These are phyloP conservation scores for Coleophoma cylindrospora DNA, from an alignment of 2,329 filamentous ascomycete species.

Conservation along the genomic window DNA sequence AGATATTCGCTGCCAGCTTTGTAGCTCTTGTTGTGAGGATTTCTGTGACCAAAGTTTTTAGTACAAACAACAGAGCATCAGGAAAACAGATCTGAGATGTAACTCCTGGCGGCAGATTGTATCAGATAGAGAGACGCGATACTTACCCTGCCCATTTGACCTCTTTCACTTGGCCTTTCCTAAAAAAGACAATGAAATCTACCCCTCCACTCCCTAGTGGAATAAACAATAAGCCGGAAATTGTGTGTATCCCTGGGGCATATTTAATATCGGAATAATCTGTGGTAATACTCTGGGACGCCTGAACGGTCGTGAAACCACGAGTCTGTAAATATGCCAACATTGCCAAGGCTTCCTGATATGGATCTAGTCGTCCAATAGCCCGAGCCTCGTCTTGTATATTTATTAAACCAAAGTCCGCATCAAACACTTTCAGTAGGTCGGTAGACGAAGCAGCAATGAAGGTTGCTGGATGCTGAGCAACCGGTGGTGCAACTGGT, in stretches of 20 bases:
- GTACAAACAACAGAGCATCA: too few relatives aligned
- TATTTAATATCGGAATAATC: conserved; percentile 14
- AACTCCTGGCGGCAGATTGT: too few relatives aligned
- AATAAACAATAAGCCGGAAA: conserved; percentile 17
- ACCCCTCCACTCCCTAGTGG: conserved; percentile 14
- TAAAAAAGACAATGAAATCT: conserved; percentile 19
- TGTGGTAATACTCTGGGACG: conserved; percentile 12
- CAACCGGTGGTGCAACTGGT: conserved; percentile 5
- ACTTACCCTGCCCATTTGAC: conserved; percentile 13
- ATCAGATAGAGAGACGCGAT: neutral
- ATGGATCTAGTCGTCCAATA: conserved; percentile 17
- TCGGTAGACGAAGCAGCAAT: conserved; percentile 16
- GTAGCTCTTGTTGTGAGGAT: conserved; percentile 14
- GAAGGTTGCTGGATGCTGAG: conserved; percentile 10
- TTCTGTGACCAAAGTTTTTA: conserved; percentile 1
- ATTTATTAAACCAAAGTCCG: conserved; percentile 18
- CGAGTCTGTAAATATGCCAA: conserved; percentile 12
- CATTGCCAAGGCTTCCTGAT: conserved; percentile 15
- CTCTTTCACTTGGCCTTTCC: conserved; percentile 12
- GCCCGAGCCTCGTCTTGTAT: conserved; percentile 16
- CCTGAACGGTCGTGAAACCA: conserved; percentile 8
- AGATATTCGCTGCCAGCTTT: conserved; percentile 13
- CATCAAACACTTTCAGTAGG: conserved; percentile 14
- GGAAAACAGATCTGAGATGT: too few relatives aligned
- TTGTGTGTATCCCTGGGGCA: conserved; percentile 9